These are phyloP conservation scores for Leucosporidium scottii DNA, from an alignment of 768 basidiomycete species.

Conservation along the genomic window DNA sequence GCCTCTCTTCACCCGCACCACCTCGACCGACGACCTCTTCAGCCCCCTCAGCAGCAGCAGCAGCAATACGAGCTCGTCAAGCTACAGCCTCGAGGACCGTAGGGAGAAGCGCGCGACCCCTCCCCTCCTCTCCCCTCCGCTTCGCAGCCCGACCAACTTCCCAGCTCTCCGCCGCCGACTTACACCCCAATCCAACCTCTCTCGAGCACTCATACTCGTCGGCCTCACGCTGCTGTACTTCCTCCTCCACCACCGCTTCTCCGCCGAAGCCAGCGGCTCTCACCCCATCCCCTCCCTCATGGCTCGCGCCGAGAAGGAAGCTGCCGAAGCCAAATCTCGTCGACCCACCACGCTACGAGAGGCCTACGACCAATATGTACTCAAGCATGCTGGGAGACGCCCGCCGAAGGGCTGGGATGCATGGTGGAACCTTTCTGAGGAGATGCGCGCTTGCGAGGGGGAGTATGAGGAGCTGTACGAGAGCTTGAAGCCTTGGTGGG, in stretches of 20 bases:
- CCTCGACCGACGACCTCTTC: too few relatives aligned
- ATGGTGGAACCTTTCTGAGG: background rate
- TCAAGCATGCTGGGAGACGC: background rate
- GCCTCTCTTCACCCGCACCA: too few relatives aligned
- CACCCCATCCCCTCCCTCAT: constrained; percentile 26
- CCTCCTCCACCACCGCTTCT: background rate
- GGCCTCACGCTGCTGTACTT: background rate
- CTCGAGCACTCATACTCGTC: background rate
- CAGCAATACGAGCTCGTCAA: too few relatives aligned
- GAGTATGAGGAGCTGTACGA: constrained; percentile 7
- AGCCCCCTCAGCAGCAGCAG: too few relatives aligned
- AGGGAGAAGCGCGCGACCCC: too few relatives aligned
- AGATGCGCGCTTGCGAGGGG: background rate
- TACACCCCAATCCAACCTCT: too few relatives aligned
- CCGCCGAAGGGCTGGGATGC: constrained; percentile 12
- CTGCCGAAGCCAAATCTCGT: background rate
- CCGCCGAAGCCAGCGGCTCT: constrained; percentile 30
- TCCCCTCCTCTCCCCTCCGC: too few relatives aligned
- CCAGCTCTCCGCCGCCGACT: too few relatives aligned
- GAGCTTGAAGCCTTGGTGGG: constrained; percentile 10
- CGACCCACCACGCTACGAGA: background rate
- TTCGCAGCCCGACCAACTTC: too few relatives aligned
- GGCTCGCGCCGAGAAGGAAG: background rate
- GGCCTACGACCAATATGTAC: background rate
- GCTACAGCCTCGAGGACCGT: too few relatives aligned